These are phyloP conservation scores for Colletotrichum sp. DNA, from an alignment of 2,329 filamentous ascomycete species.

Conservation along the genomic window DNA sequence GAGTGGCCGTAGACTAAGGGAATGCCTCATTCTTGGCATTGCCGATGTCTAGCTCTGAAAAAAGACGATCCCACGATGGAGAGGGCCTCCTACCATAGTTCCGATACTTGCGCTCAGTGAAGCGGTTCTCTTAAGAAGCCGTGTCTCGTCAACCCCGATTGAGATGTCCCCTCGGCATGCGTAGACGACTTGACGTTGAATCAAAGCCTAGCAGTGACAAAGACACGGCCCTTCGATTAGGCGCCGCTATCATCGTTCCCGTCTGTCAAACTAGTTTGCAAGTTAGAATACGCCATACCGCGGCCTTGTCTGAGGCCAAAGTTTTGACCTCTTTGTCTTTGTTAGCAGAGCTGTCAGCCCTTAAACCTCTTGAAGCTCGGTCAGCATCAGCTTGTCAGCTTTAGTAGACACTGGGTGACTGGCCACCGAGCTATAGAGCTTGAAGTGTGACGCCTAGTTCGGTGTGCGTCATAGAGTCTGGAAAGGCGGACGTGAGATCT, in stretches of 20 bases:
- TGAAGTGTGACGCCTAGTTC: background rate
- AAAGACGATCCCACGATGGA: background rate
- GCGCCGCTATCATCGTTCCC: background rate
- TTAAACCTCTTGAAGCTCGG: background rate
- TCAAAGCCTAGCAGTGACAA: background rate
- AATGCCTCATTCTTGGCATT: background rate
- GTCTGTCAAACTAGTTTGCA: background rate
- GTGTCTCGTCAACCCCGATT: background rate
- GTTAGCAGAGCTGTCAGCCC: background rate
- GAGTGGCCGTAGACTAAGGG: background rate
- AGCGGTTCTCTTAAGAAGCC: background rate
- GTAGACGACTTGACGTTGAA: background rate
- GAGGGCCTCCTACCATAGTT: background rate
- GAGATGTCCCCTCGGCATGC: background rate
- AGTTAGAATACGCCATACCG: background rate
- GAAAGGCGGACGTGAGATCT: background rate
- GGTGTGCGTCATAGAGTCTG: background rate
- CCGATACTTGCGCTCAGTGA: background rate
- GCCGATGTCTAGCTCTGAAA: background rate
- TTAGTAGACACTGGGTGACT: background rate
- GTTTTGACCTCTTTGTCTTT: background rate
- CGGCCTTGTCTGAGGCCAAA: background rate
- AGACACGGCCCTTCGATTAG: background rate
- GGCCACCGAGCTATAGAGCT: background rate
- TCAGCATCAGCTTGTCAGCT: background rate